Base-by-base conservation (phyloP, 805 yeast genomes). In the Candida palmyrensis region DNA sequence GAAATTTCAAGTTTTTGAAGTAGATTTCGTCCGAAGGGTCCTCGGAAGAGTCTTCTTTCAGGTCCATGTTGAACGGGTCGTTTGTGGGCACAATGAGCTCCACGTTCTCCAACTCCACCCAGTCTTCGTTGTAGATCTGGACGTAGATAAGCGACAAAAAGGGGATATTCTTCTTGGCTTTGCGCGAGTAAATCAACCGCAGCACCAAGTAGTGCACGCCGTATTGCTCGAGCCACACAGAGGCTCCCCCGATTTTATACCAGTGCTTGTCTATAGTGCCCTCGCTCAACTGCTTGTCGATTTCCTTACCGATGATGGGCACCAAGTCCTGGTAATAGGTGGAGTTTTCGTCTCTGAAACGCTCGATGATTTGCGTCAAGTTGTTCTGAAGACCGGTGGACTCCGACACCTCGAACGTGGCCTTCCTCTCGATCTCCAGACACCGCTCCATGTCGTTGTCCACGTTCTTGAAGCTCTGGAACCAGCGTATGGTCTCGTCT, bases 141-240 rank as follows among this genome's bases (percentile, higher is more conserved):
- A 44, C 45, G 30, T 46, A 45, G 4, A 38, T 28, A 27, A 60
- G 47, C 32, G 57, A 50, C 3, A 52, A 36, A 26, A 43, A 40
- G 18, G 63, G 61, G 12, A 41, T 38, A 30, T 57, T 47, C 26
- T 53, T 49, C 6, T 15, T 19, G 11, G 15, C 6, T 8, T 26
- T n/a, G n/a, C 16, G 11, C 6, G 29, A 26, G 36, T 40, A 58
- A 10, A 56, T 40, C 7, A 59, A 32, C 34, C 65, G 38, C 18
- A 58, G 50, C 5, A 56, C 51, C 56, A 55, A 49, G 14, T 42
- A 49, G 36, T 60, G 62, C 7, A 56, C 49, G 5, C 59, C 47
- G 29, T 47, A 57, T 15, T 57, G 55, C 25, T 53, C 44, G 14
- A 59, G 40, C 55, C 54, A 58, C 2, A 56, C 58, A 2, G 57